phyloP scores from a whole-genome alignment of 1,284 basidiomycete genomes.

The Cryptococcus sp. region DNA sequence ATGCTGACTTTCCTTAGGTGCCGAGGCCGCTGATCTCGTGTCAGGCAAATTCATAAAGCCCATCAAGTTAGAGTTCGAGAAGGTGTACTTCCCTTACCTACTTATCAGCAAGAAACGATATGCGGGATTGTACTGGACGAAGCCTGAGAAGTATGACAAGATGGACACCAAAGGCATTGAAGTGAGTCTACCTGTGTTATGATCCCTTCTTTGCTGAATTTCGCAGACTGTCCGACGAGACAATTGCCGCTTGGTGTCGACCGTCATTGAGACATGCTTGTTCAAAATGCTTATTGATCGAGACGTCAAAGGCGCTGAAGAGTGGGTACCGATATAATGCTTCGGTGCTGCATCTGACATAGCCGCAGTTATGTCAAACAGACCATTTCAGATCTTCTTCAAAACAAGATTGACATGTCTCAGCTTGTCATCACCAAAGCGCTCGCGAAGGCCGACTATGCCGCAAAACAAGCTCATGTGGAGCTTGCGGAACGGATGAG shows the following conservation, averaged over 20 bases:
- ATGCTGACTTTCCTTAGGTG: constrained; percentile 60
- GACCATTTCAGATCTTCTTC: constrained; percentile 85
- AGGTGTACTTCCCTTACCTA: constrained; percentile 95
- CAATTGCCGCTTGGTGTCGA: constrained; percentile 91
- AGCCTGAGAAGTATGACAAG: constrained; percentile 89
- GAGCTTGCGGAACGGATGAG: constrained; percentile 93
- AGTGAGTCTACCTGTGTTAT: constrained; percentile 57
- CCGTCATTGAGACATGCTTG: constrained; percentile 93
- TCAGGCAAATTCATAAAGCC: constrained; percentile 87
- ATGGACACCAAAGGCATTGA: constrained; percentile 99
- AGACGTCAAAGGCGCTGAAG: constrained; percentile 87
- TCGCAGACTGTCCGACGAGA: constrained; percentile 88
- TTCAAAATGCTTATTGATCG: constrained; percentile 95
- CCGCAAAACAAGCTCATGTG: constrained; percentile 85
- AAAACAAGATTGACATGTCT: constrained; percentile 96
- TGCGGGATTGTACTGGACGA: constrained; percentile 94
- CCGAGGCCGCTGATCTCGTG: constrained; percentile 91
- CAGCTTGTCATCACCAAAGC: constrained; percentile 98
- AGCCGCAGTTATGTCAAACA: constrained; percentile 79
- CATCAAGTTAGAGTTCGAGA: constrained; percentile 97
- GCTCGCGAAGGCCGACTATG: constrained; percentile 68
- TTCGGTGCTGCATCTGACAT: constrained; percentile 7
- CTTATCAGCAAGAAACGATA: constrained; percentile 97
- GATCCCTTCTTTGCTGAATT: not conserved
- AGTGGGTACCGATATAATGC: constrained; percentile 58